phyloP scores from a whole-genome alignment of 345 rosid genomes.

The Eucalyptus urophylla region DNA sequence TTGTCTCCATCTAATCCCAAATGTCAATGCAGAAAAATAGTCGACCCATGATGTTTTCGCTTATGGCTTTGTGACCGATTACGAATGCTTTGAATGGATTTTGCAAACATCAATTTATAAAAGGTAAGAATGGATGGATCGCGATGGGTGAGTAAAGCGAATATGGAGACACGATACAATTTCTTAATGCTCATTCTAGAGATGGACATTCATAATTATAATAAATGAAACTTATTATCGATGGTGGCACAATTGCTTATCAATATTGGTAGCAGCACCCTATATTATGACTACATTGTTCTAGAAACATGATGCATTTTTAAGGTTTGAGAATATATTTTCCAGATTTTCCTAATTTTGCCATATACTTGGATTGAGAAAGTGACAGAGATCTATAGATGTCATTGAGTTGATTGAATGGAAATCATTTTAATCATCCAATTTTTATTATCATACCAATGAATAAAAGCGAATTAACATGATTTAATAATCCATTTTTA shows the following conservation, averaged over 20 bases:
- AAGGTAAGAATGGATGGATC: neutral
- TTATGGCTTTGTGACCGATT: neutral
- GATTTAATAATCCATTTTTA: neutral
- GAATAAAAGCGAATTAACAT: neutral
- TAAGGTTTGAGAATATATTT: fast-evolving
- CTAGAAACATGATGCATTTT: neutral
- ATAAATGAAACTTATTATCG: neutral
- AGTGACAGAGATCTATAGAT: neutral
- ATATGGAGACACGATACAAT: neutral
- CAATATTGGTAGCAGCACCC: neutral
- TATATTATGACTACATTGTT: neutral
- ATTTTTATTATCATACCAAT: neutral
- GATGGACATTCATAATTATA: neutral
- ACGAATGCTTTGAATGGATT: neutral
- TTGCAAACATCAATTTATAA: neutral
- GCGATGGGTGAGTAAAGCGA: neutral
- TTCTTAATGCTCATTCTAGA: too few relatives aligned
- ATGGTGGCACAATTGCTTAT: neutral
- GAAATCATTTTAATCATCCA: neutral
- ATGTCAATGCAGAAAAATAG: neutral
- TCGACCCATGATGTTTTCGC: neutral
- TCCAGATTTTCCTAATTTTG: neutral
- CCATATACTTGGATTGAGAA: neutral
- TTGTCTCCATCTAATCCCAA: neutral
- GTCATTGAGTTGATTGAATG: neutral